Evolutionary conservation across 306 rosid species (phyloP).

Genomic region (Aeschynomene evenia): DNA sequence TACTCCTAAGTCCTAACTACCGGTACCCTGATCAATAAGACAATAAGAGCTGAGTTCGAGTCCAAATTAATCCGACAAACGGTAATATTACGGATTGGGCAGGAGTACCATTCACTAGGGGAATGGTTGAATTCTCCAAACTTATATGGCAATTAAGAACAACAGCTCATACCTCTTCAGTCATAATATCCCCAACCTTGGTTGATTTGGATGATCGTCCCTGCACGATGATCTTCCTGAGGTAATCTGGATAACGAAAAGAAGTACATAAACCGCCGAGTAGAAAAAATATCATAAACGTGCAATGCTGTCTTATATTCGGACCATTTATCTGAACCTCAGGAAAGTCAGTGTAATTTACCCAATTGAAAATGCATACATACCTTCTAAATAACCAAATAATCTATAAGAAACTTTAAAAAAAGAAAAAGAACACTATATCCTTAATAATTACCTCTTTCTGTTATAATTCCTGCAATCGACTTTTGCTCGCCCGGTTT

Average conservation of each 20-base stretch:
- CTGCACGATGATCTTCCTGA: conserved; percentile 96
- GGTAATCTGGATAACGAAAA: conserved; percentile 61
- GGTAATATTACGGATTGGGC: background rate
- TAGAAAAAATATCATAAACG: background rate
- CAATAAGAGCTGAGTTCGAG: background rate
- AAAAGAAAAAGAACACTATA: background rate
- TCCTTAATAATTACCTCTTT: conserved; percentile 61
- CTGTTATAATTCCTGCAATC: conserved; percentile 92
- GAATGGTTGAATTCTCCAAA: background rate
- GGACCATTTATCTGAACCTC: background rate
- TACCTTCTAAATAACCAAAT: no score
- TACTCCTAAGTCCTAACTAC: background rate
- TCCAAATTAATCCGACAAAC: background rate
- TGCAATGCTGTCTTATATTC: background rate
- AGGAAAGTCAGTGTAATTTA: no score
- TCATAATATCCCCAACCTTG: conserved; percentile 99
- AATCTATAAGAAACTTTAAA: no score
- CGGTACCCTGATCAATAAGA: background rate
- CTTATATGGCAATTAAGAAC: background rate
- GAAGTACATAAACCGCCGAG: background rate
- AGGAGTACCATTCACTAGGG: background rate
- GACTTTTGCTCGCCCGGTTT: conserved; percentile 71
- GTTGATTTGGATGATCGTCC: conserved; percentile 99
- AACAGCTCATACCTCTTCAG: conserved; percentile 77
- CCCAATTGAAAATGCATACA: no score